Evolutionary conservation across 108 stramenopile species (phyloP).

Genomic region (Schizochytrium sp.): DNA sequence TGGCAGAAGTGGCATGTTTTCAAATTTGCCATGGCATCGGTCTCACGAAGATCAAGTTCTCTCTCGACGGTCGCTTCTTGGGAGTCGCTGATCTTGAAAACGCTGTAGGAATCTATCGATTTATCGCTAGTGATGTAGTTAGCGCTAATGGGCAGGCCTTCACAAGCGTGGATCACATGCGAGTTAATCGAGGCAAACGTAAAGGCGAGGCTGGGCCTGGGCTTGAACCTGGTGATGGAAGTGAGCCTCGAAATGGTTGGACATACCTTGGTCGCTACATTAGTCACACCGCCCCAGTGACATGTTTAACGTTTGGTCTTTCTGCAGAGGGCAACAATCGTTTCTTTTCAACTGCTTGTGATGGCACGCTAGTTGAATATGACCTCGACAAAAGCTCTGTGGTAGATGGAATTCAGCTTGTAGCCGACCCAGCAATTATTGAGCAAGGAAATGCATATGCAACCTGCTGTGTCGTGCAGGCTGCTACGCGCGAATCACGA

Average conservation of each 20-base stretch:
- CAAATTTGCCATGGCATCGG: background rate
- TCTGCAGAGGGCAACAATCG: slow-evolving; percentile 70
- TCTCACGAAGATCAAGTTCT: slow-evolving; percentile 57
- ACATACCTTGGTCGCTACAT: slow-evolving; percentile 64
- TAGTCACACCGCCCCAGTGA: slow-evolving; percentile 66
- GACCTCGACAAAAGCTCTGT: slow-evolving; percentile 66
- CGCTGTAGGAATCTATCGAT: slow-evolving; percentile 51
- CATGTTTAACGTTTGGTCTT: slow-evolving; percentile 74
- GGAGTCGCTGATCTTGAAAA: slow-evolving; percentile 62
- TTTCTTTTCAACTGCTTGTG: slow-evolving; percentile 73
- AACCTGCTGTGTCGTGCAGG: slow-evolving; percentile 73
- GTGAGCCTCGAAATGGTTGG: slow-evolving; percentile 29
- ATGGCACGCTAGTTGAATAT: slow-evolving; percentile 74
- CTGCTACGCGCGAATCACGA: slow-evolving; percentile 69
- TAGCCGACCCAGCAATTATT: slow-evolving; percentile 62
- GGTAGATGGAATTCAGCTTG: slow-evolving; percentile 46
- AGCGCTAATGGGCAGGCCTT: slow-evolving; percentile 4
- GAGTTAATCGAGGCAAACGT: slow-evolving; percentile 22
- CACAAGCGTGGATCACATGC: slow-evolving; percentile 38
- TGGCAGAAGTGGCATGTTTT: slow-evolving; percentile 67
- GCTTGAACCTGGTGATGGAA: slow-evolving; percentile 52
- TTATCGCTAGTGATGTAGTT: slow-evolving; percentile 11
- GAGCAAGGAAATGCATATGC: slow-evolving; percentile 71
- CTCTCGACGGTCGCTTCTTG: slow-evolving; percentile 61
- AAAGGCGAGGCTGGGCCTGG: slow-evolving; percentile 20